Evolutionary conservation across 2,329 filamentous ascomycete species (phyloP), one percentile per base, ranked within the genome.

Genomic region (Diaporthe batatas): DNA sequence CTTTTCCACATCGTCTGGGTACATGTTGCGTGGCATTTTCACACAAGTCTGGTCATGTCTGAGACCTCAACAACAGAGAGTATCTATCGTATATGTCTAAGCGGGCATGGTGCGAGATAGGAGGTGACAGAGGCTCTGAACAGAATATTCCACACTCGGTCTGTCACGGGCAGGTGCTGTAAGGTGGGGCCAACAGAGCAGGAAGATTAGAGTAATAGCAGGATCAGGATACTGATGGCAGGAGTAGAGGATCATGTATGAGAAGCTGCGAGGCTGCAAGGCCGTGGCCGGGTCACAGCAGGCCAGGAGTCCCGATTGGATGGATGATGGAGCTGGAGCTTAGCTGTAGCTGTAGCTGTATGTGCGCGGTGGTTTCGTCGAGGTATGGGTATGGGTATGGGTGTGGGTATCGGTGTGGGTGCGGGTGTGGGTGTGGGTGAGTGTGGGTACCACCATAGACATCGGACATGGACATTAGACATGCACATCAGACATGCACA

Each of bases 1-100:
- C 64, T 77, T 79, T 74, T 77, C 77, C 68, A 82, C 81, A n/a
- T 79, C 79, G 73, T 82, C 77, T 54, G 80, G 80, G 76, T 81
- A 79, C 77, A 80, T 79, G 73, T 75, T 75, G 75, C 71, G 72
- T 65, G 77, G 72, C 77, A 79, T 79, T 64, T 54, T 54, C 44
- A 44, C 51, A 29, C n/a, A 49, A 16, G 18, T 10, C 23, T 6
- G 44, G 21, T 18, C 32, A 29, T n/a, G 21, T 29, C 21, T 39
- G 18, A 34, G n/a, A 67, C 32, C 32, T 39, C 44, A 53, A 44
- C 4, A 65, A 11, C 4, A 51, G 3, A 23, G 23, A 21, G 47
- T 49, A 51, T 65, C 29, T 49, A 51, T 65, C 29, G 29, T 14
- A 47, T 36, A 34, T 36, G 25, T 34, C 36, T 47, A 67, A 29